phyloP scores from a whole-genome alignment of 495 filamentous ascomycete species.

The Xylaria grammica region DNA sequence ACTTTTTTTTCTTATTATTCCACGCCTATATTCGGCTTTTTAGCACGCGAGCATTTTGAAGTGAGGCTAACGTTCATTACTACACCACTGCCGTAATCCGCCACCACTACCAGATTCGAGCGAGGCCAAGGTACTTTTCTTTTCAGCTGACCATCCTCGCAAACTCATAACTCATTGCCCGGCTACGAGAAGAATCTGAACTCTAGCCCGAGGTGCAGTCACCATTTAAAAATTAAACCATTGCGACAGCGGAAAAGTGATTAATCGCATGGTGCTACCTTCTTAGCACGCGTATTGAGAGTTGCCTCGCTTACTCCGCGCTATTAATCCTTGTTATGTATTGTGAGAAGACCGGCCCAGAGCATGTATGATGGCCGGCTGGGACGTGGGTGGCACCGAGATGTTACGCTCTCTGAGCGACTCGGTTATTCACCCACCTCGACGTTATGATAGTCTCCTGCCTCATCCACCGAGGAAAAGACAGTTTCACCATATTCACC shows the following conservation, averaged over 20 bases:
- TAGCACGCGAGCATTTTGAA: constrained; percentile 4
- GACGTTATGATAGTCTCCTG: constrained; percentile 26
- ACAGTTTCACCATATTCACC: constrained; percentile 30
- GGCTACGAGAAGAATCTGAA: neutral
- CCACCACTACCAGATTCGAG: constrained; percentile 6
- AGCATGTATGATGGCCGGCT: constrained; percentile 42
- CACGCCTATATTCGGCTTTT: constrained; percentile 13
- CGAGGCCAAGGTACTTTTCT: constrained; percentile 2
- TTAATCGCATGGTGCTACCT: neutral
- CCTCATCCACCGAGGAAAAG: constrained; percentile 32
- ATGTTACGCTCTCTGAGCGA: constrained; percentile 43
- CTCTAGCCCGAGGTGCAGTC: neutral
- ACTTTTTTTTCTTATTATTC: constrained; percentile 13
- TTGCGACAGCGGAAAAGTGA: neutral
- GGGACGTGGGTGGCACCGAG: constrained; percentile 40
- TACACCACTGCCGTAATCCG: constrained; percentile 12
- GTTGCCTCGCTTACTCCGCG: neutral
- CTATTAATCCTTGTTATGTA: neutral
- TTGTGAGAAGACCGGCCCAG: neutral
- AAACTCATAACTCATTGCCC: neutral
- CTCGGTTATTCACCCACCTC: constrained; percentile 32
- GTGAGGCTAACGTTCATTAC: constrained; percentile 14
- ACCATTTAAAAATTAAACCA: neutral
- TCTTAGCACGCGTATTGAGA: neutral
- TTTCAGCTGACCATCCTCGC: neutral